Evolutionary conservation across 495 filamentous ascomycete genomes (phyloP).

Genomic region (Aspergillus leporis): DNA sequence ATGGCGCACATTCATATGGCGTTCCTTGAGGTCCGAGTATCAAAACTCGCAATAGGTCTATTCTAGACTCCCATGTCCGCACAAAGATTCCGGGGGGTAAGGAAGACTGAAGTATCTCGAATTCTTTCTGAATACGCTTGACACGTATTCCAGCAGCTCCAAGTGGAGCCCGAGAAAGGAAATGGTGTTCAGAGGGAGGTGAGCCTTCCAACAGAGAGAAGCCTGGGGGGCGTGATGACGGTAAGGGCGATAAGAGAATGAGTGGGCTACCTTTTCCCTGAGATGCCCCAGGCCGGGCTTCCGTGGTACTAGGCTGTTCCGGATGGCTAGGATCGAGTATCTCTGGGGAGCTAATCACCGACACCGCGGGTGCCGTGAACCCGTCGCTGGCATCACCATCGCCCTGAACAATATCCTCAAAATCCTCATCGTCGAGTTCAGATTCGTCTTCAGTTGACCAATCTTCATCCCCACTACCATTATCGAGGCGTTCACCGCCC

Average conservation of each 20-base stretch:
- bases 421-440: conserved; percentile 5
- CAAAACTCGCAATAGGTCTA: conserved; percentile 58
- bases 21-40: conserved; percentile 60
- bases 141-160: conserved; percentile 25
- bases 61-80: conserved; percentile 57
- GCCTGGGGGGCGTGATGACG: conserved; percentile 29
- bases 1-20: conserved; percentile 62
- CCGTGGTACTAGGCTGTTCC: not conserved
- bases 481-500: conserved; percentile 35
- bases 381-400: conserved; percentile 11
- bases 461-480: conserved; percentile 33
- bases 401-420: conserved; percentile 1
- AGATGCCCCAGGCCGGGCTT: not conserved
- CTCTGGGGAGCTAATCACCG: conserved; percentile 10
- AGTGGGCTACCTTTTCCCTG: not conserved
- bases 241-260: conserved; percentile 21
- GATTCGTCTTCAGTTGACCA: conserved; percentile 30
- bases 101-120: conserved; percentile 54
- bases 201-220: conserved; percentile 46
- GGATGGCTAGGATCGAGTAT: not conserved
- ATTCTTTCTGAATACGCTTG: conserved; percentile 55
- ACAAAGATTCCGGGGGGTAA: conserved; percentile 58
- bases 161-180: conserved; percentile 22
- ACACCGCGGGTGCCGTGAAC: conserved; percentile 20
- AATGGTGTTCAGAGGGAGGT: conserved; percentile 52